Base-by-base conservation (phyloP, 1,284 basidiomycete genomes). In the Cutaneotrichosporon sp. region DNA sequence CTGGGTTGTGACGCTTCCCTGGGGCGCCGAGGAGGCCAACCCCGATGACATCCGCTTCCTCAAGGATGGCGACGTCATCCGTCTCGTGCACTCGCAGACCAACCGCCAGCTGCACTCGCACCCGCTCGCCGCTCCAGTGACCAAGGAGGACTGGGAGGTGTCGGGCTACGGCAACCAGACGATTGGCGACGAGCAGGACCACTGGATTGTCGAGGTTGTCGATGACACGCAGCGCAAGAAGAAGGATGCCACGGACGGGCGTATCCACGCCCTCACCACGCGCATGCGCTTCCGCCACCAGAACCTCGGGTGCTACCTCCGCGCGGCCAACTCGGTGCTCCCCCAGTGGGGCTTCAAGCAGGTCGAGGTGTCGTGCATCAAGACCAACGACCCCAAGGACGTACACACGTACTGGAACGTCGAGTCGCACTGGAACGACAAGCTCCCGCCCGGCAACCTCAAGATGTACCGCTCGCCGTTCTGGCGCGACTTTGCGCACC, bases 271-370 rank as follows among this genome's bases (percentile, higher is more conserved):
- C 31, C 81, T 99, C 60, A 97, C 95, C 22, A 97, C 95, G 1
- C 83, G 92, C 20, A 77, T 99, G 79, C 84, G 95, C 56, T 88
- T 99, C 82, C 85, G 84, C 65, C 95, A 99, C 78, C 75, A 87
- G 60, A 80, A 81, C 38, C 81, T 90, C 13, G 90, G 90, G 4
- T 97, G 94, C 77, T 98, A 98, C 81, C 81, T 99, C 49, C 85
- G 89, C 24, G 95, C 95, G 3, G 90, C 90, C 54, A 97, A 95
- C 75, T 86, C 88, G 1, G 84, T 92, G 49, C 81, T 99, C 42
- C 95, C 97, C 2, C 92, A 97, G 79, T 99, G 95, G 97, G 95
- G 95, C 24, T 99, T 97, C 86, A 98, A 98, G 81, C 97, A 99
- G 81, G 85, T 97, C 62, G 95, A 99, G 79, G 95, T 97, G 50